phyloP scores from a whole-genome alignment of 331 rosid genomes.

The Malus hybrid region DNA sequence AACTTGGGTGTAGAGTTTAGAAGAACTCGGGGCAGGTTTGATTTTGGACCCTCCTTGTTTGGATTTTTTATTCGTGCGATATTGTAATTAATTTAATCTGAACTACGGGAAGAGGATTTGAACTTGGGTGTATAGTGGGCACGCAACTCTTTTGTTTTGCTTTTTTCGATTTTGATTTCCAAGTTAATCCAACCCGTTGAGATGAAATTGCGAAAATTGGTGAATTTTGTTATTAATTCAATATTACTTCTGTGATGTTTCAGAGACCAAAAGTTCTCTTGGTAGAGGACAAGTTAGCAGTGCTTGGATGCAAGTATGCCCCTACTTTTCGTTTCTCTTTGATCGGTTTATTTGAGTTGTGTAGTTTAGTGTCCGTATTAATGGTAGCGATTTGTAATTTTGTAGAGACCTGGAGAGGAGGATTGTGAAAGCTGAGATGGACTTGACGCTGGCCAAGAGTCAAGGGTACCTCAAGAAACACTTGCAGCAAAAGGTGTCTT shows the following conservation, averaged over 20 bases:
- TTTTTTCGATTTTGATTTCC: background rate
- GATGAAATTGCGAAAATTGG: no score
- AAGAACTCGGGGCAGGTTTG: no score
- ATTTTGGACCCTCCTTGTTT: no score
- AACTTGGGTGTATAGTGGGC: no score
- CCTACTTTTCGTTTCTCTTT: background rate
- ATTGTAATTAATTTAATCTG: no score
- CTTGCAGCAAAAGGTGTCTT: slow-evolving; percentile 36
- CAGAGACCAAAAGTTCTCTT: slow-evolving; percentile 85
- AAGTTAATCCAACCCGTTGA: background rate
- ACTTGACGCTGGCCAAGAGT: slow-evolving; percentile 84
- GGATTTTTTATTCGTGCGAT: no score
- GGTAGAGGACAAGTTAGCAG: slow-evolving; percentile 77
- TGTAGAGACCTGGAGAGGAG: slow-evolving; percentile 81
- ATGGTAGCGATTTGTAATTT: background rate
- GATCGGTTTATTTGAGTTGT: slow-evolving; percentile 2
- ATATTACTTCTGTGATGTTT: background rate
- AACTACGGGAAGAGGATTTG: no score
- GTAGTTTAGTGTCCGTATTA: background rate
- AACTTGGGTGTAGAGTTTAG: no score
- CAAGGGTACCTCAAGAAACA: slow-evolving; percentile 83
- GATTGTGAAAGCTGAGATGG: slow-evolving; percentile 96
- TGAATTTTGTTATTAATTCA: no score
- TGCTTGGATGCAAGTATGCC: slow-evolving; percentile 83
- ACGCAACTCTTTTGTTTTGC: no score